Percentiles rank a stretch among this genome's conserved stretches.
Conservation (phyloP, 2,329 filamentous ascomycete species). For the Aspergillus spinulosporus region DNA sequence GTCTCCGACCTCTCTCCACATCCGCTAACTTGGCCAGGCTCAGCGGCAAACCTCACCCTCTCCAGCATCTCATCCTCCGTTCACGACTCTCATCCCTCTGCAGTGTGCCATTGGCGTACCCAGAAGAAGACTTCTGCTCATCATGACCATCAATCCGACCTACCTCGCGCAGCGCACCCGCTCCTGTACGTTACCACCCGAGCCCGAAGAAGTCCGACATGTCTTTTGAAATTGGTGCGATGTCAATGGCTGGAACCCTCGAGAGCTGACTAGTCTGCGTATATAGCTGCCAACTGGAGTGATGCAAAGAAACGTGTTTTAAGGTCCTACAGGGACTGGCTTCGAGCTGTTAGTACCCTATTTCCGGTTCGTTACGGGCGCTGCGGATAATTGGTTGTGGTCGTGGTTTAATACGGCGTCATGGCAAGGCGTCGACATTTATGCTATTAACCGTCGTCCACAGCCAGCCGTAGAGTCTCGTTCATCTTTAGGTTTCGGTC, state of each 20-base stretch:
- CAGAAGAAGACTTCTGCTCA: constrained; percentile 30
- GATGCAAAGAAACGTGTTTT: constrained; percentile 88
- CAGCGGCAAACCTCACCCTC: constrained; percentile 26
- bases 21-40: neutral
- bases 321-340: constrained; percentile 90
- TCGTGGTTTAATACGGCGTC: constrained; percentile 5
- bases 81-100: constrained; percentile 17
- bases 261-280: constrained; percentile 27
- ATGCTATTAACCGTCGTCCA: neutral
- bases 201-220: constrained; percentile 23
- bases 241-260: constrained; percentile 22
- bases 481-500: neutral
- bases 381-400: neutral
- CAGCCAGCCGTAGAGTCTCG: neutral
- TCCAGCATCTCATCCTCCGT: neutral
- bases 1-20: neutral
- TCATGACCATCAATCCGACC: constrained; percentile 87
- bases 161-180: constrained; percentile 81
- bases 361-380: neutral
- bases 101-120: constrained; percentile 17
- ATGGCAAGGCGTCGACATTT: constrained; percentile 1
- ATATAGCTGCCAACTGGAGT: constrained; percentile 77
- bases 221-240: constrained; percentile 26
- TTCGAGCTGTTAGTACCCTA: constrained; percentile 76
- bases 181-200: constrained; percentile 62